Evolutionary conservation across 306 rosid genomes (phyloP), one percentile per base, ranked within the genome.

Genomic region (Crotalaria pallida): DNA sequence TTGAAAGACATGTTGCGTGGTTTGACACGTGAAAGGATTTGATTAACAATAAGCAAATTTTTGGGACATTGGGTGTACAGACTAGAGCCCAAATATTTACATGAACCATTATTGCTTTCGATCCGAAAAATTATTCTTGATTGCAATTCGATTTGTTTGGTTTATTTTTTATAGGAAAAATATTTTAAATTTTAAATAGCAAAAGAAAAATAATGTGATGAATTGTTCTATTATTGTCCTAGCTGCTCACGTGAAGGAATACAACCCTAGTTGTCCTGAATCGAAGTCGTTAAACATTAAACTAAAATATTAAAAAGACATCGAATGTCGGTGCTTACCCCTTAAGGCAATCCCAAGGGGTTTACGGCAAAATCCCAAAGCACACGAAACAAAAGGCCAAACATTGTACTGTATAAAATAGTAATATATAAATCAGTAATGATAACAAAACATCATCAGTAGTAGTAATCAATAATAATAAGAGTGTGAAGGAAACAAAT

Each of bases 401-500:
- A 33, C 16, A 38, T 11, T 41, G 21, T n/a, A n/a, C n/a, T n/a
- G n/a, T n/a, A n/a, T n/a, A 33, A 81, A 76, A 36, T 67, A 63
- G 18, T 34, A 24, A 10, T 40, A 40, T n/a, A n/a, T n/a, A n/a
- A n/a, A n/a, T 7, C 58, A 47, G 11, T 65, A 48, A 16, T 41
- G 56, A 26, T 29, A 18, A 75, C 48, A 56, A 56, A 19, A 19
- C 77, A 65, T 24, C 27, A 65, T 33, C 62, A 74, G 75, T 58
- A 69, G 49, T 40, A 64, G 17, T 59, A 74, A 75, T 51, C 58
- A 50, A 65, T 21, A 53, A 49, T 70, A 70, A 44, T 7, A 55
- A 51, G 65, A 22, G 78, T 52, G 34, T 45, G 7, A 29, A 74
- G 34, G 65, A 67, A 82, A 75, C 79, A 82, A 75, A 75, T 51